Evolutionary conservation across 2,329 filamentous ascomycete species (phyloP).

Genomic region (Talaromyces verruculosus): DNA sequence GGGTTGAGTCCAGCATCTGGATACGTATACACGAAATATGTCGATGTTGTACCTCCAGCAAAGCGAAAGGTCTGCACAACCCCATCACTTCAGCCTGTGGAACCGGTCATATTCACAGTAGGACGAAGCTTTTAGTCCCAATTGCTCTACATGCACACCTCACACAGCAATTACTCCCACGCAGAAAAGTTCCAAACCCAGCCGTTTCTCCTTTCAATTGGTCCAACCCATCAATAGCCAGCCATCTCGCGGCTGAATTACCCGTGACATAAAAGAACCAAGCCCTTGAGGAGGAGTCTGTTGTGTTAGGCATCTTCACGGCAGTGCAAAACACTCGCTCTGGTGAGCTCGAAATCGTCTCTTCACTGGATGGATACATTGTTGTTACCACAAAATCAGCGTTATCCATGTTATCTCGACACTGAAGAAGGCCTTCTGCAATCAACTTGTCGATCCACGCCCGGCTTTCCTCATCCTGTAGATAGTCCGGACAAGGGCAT

Average conservation of each 20-base stretch:
- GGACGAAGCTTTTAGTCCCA: neutral
- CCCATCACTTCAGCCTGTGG: neutral
- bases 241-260: neutral
- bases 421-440: neutral
- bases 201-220: neutral
- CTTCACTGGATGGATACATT: neutral
- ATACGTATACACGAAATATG: neutral
- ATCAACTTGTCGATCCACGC: neutral
- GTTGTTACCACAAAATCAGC: neutral
- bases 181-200: neutral
- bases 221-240: neutral
- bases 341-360: neutral
- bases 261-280: neutral
- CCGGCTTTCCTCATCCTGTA: too few species aligned
- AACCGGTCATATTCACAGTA: neutral
- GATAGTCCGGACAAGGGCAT: too few species aligned
- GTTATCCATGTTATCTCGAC: neutral
- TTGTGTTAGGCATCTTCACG: neutral
- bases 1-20: neutral
- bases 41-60: neutral
- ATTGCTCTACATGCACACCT: neutral
- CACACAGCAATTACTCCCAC: neutral
- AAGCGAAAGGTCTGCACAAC: neutral
- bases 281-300: neutral
- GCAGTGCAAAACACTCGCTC: neutral